Base-by-base conservation (phyloP, 495 filamentous ascomycete species). In the Penicillium cataractarum region DNA sequence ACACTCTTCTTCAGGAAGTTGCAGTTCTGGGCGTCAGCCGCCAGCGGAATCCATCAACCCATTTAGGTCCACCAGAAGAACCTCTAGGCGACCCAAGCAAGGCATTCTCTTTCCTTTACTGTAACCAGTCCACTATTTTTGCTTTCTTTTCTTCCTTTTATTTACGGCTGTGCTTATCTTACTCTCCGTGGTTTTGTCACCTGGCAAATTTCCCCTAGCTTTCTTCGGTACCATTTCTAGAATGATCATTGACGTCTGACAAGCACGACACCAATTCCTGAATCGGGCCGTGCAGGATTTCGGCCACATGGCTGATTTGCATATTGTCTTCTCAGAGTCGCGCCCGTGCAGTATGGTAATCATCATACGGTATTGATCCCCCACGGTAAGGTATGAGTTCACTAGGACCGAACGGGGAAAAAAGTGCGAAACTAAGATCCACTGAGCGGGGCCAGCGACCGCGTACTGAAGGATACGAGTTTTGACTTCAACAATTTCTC, bases 361-460 rank as follows among this genome's bases (percentile, higher is more conserved):
- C 24, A 0, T 10, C 13, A 50, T 50, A 50, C 46, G 13, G 46
- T 50, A 29, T 50, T 29, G 46, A n/a, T 50, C n/a, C 46, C 46
- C 29, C 46, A 29, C 46, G 46, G 46, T 50, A 50, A 50, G 29
- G 9, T 50, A 50, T 50, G 13, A 17, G 5, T 24, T 29, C 40
- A 31, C 49, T 61, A 61, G 4, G 29, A 46, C 49, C 13, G 22
- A 26, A 48, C 22, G 19, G 26, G 35, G 46, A 13, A 60, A 35
- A 51, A 35, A 37, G 33, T 50, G 24, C 49, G 32, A 44, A n/a
- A 21, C 46, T 62, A 54, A 52, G 63, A 60, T 57, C 63, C 58
- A 57, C 57, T 5, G 9, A 58, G 58, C 54, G 63, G 63, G 56
- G 53, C 21, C 39, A 17, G 51, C 13, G 19, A 26, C 35, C 31